Base-by-base conservation (phyloP, 23 red algal species). In the Gracilaria domingensis region DNA sequence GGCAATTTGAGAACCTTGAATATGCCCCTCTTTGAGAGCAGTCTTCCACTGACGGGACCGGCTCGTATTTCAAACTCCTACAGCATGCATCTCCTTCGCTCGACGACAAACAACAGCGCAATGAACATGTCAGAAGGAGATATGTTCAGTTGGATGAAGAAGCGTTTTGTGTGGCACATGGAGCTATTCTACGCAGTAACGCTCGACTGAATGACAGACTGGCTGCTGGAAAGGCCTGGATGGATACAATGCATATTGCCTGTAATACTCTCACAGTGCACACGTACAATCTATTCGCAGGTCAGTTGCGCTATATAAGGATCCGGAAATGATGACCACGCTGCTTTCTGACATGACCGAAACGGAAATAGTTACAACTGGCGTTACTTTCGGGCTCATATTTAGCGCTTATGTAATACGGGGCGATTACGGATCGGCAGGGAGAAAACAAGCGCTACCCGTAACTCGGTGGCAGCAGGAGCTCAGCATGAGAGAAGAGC, bases 71-170 rank as follows among this genome's bases (percentile, higher is more conserved):
- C 42, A 92, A 92, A 67, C 45, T 92, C 48, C 45, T 92, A 16
- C 88, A 83, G 61, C 79, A 83, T 77, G 65, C 78, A 17, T 26
- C 30, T 32, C 66, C 83, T 24, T 72, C 88, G 16, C 78, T 92
- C 35, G 59, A 69, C 26, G 88, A 92, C 61, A 92, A 77, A 16
- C 54, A 37, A 40, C 25, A 67, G 16, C 75, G 88, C 29, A 83
- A 83, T 28, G 66, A 92, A 33, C 49, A 13, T 14, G 60, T 58
- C 30, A 32, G 62, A 20, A 40, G 74, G 24, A 21, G 28, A 60
- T 66, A 83, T 45, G 67, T 92, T 12, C 88, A 92, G 74, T 47
- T 92, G 30, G 88, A 92, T 47, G 88, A 92, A 38, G 77, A 92
- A 45, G 79, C 66, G 3, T 92, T 92, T 74, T 92, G 77, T 2